Evolutionary conservation across 2,329 filamentous ascomycete genomes (phyloP).

Genomic region (Nemania abortiva): DNA sequence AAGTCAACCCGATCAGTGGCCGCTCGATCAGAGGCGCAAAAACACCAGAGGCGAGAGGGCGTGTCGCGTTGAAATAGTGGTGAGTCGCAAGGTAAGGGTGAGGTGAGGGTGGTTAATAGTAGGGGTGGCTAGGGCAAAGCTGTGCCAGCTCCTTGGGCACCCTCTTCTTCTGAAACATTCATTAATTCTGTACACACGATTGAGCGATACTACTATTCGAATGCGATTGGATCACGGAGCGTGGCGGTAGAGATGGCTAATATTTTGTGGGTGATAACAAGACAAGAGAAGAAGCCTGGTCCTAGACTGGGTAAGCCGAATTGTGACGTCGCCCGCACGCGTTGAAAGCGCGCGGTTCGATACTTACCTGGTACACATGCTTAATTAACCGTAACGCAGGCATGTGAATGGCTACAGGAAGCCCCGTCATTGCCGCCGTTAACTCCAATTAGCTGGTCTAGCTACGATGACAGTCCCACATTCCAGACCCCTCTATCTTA

Average conservation of each 20-base stretch:
- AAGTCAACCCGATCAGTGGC: neutral
- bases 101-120: neutral
- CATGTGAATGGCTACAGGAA: slow-evolving; percentile 28
- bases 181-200: slow-evolving; percentile 3
- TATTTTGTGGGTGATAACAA: neutral
- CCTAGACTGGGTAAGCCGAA: neutral
- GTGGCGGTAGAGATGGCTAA: neutral
- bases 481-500: neutral
- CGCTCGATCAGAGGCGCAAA: neutral
- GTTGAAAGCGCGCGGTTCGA: slow-evolving; percentile 36
- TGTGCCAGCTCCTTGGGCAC: slow-evolving; percentile 15
- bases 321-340: slow-evolving; percentile 34
- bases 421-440: slow-evolving; percentile 17
- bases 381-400: neutral
- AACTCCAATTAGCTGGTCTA: slow-evolving; percentile 8
- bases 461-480: neutral
- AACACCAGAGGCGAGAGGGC: neutral
- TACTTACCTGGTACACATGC: neutral
- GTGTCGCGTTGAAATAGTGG: neutral
- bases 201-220: neutral
- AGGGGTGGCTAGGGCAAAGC: slow-evolving; percentile 11
- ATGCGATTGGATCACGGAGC: slow-evolving; percentile 21
- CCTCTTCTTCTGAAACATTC: slow-evolving; percentile 19
- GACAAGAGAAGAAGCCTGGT: neutral
- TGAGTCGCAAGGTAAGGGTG: neutral